These are phyloP conservation scores for Spironucleus salmonicida DNA, from an alignment of 208 protist species.

Conservation along the genomic window DNA sequence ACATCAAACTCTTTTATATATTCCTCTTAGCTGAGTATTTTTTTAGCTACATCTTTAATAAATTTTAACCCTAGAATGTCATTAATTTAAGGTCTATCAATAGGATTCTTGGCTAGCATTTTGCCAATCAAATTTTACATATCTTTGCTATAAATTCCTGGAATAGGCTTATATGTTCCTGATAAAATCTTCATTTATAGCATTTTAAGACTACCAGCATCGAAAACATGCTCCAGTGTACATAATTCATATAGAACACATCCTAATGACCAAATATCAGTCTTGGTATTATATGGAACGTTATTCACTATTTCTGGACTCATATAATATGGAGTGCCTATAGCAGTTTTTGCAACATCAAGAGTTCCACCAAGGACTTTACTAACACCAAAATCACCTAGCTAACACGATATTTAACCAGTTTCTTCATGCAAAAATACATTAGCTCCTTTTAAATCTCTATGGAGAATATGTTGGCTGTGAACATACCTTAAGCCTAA, in stretches of 20 bases:
- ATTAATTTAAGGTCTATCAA: conserved; percentile 46
- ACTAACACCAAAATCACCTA: conserved; percentile 41
- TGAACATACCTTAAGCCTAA: conserved; percentile 53
- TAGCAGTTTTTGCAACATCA: conserved; percentile 20
- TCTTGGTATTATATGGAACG: conserved; percentile 38
- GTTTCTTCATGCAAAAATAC: conserved; percentile 39
- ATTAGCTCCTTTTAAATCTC: conserved; percentile 54
- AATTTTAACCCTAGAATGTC: conserved; percentile 44
- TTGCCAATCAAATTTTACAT: conserved; percentile 37
- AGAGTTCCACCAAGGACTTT: conserved; percentile 29
- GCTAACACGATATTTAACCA: conserved; percentile 27
- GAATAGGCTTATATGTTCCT: conserved; percentile 58
- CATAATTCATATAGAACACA: conserved; percentile 45
- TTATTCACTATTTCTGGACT: conserved; percentile 39
- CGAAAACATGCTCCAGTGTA: conserved; percentile 63
- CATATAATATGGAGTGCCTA: conserved; percentile 46
- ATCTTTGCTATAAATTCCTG: conserved; percentile 54
- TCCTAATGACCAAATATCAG: conserved; percentile 46
- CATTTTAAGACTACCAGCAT: conserved; percentile 70
- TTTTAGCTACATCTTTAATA: too few species aligned
- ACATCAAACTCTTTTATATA: too few species aligned
- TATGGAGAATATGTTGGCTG: conserved; percentile 51
- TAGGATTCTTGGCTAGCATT: conserved; percentile 47
- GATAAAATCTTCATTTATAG: conserved; percentile 71
- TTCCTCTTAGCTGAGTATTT: too few species aligned